Conservation (phyloP, 78 protist species). For the Tieghemostelium lacteum region DNA sequence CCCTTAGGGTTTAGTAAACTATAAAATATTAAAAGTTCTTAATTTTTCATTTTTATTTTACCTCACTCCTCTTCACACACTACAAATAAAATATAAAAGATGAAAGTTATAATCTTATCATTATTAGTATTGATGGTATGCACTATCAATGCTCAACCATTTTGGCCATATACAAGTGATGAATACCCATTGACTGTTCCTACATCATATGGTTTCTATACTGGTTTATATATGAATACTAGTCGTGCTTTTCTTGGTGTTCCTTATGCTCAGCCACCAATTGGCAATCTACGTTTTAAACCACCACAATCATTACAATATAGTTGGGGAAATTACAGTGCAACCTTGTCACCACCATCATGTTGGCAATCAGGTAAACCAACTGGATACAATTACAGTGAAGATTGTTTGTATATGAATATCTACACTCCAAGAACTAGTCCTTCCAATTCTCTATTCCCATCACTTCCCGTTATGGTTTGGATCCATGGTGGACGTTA, state of each 20-base stretch:
- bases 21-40: too few relatives aligned
- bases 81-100: too few relatives aligned
- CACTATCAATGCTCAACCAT: too few relatives aligned
- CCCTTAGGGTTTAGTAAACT: too few relatives aligned
- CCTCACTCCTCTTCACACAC: too few relatives aligned
- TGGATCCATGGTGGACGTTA: conserved; percentile 78
- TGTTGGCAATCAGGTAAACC: conserved; percentile 52
- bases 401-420: conserved; percentile 85
- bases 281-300: conserved; percentile 77
- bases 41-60: too few relatives aligned
- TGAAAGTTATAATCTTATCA: too few relatives aligned
- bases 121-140: too few relatives aligned
- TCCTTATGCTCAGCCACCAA: conserved; percentile 84
- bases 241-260: conserved; percentile 81
- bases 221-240: background rate
- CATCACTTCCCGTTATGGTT: conserved; percentile 48
- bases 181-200: conserved; percentile 14
- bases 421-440: conserved; percentile 68
- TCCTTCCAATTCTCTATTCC: background rate
- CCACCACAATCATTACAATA: conserved; percentile 6
- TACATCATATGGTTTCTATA: background rate
- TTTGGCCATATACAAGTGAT: too few relatives aligned
- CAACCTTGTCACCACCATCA: conserved; percentile 4
- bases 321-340: background rate
- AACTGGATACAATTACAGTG: background rate